phyloP scores from a whole-genome alignment of 2,329 filamentous ascomycete species.

The Cordyceps tenuipes region DNA sequence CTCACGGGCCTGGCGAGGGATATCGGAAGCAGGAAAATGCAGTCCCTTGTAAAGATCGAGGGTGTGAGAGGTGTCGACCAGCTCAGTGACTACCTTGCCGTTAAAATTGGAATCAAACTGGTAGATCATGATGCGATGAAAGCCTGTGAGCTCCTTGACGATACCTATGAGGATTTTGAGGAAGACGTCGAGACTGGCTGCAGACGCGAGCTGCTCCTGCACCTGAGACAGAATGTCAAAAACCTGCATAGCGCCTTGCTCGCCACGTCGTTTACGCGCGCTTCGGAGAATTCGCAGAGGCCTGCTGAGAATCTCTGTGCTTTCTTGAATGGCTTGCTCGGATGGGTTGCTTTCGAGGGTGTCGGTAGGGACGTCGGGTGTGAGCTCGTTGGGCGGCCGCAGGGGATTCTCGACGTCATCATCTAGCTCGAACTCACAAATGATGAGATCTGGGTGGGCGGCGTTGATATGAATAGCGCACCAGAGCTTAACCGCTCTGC shows the following conservation, averaged over 20 bases:
- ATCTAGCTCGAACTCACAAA: conserved; percentile 85
- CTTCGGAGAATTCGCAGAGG: conserved; percentile 70
- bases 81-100: conserved; percentile 77
- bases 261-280: conserved; percentile 65
- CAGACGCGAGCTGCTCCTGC: conserved; percentile 73
- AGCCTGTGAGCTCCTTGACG: conserved; percentile 81
- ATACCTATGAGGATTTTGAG: conserved; percentile 77
- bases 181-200: conserved; percentile 61
- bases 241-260: conserved; percentile 79
- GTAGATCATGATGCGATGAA: conserved; percentile 89
- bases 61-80: conserved; percentile 72
- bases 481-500: conserved; percentile 64
- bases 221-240: conserved; percentile 91
- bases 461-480: conserved; percentile 75
- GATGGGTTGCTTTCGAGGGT: conserved; percentile 68
- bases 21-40: conserved; percentile 83
- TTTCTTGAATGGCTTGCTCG: conserved; percentile 63
- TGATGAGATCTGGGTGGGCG: conserved; percentile 58
- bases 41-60: conserved; percentile 80
- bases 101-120: conserved; percentile 81
- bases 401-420: conserved; percentile 64
- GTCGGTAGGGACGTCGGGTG: conserved; percentile 59
- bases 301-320: conserved; percentile 66
- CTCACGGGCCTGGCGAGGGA: conserved; percentile 77
- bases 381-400: conserved; percentile 50